Conservation (phyloP, 805 yeast species). For the Wickerhamomyces tratensis region DNA sequence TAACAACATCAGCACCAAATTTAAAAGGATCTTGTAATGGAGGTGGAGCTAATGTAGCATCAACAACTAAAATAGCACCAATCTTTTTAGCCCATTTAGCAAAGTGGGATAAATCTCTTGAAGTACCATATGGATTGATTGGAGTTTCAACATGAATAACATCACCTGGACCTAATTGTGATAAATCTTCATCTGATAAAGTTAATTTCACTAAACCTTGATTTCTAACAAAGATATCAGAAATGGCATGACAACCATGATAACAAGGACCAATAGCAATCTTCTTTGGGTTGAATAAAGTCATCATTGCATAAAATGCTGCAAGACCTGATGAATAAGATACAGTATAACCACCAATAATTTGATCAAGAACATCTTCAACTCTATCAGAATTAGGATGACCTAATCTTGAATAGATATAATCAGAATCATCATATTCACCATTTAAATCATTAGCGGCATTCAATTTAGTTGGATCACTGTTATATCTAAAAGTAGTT, state of each 20-base stretch:
- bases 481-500: constrained; percentile 64
- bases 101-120: constrained; percentile 50
- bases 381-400: constrained; percentile 66
- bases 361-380: constrained; percentile 51
- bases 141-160: constrained; percentile 82
- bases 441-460: constrained; percentile 32
- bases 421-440: constrained; percentile 24
- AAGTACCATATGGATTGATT: constrained; percentile 71
- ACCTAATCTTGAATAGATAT: constrained; percentile 60
- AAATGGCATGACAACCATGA: constrained; percentile 75
- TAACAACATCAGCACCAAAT: constrained; percentile 78
- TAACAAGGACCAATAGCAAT: constrained; percentile 74
- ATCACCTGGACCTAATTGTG: constrained; percentile 47
- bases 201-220: constrained; percentile 42
- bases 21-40: constrained; percentile 76
- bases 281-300: constrained; percentile 61
- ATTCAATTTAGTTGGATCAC: constrained; percentile 45
- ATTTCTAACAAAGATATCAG: constrained; percentile 51
- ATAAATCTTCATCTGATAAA: constrained; percentile 38
- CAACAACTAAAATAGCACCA: constrained; percentile 68
- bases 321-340: constrained; percentile 72
- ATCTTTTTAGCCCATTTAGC: constrained; percentile 62
- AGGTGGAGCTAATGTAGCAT: constrained; percentile 92
- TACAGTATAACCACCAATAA: constrained; percentile 58
- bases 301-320: constrained; percentile 71